phyloP scores from a whole-genome alignment of 306 rosid genomes.

The Purshia tridentata region DNA sequence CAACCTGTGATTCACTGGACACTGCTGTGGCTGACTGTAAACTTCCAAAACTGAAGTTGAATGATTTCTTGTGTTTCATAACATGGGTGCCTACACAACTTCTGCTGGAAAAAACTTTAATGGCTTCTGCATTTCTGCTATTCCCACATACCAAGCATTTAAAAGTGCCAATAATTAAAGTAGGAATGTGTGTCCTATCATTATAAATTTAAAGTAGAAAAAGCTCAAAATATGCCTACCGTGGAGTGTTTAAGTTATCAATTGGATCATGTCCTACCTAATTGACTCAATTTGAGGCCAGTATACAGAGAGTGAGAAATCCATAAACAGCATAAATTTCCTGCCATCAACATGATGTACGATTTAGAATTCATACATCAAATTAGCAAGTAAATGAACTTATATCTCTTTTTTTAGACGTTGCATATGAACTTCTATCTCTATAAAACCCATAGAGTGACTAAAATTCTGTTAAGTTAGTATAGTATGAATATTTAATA shows the following conservation, averaged over 20 bases:
- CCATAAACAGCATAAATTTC: background rate
- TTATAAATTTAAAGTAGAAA: too few species aligned
- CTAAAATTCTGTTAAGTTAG: too few species aligned
- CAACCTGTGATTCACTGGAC: conserved; percentile 19
- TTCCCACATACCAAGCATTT: conserved; percentile 1
- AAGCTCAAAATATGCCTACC: too few species aligned
- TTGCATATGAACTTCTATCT: too few species aligned
- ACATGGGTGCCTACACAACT: conserved; percentile 22
- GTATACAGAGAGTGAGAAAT: background rate
- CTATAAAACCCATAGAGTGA: too few species aligned
- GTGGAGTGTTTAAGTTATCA: background rate
- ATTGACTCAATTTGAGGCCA: background rate
- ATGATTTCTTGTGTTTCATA: conserved; percentile 22
- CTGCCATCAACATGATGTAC: background rate
- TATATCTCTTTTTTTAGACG: too few species aligned
- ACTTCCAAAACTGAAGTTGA: conserved; percentile 11
- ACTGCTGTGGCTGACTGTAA: background rate
- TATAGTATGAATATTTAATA: too few species aligned
- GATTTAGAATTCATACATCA: too few species aligned
- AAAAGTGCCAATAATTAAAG: background rate
- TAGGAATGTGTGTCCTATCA: too few species aligned
- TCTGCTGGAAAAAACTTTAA: conserved; percentile 15
- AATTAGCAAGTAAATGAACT: too few species aligned
- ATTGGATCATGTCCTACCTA: background rate
- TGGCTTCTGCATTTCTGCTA: conserved; percentile 12